Evolutionary conservation across 805 yeast genomes (phyloP), one percentile per base, ranked within the genome.

Genomic region (Lipomyces yamanashiensis): DNA sequence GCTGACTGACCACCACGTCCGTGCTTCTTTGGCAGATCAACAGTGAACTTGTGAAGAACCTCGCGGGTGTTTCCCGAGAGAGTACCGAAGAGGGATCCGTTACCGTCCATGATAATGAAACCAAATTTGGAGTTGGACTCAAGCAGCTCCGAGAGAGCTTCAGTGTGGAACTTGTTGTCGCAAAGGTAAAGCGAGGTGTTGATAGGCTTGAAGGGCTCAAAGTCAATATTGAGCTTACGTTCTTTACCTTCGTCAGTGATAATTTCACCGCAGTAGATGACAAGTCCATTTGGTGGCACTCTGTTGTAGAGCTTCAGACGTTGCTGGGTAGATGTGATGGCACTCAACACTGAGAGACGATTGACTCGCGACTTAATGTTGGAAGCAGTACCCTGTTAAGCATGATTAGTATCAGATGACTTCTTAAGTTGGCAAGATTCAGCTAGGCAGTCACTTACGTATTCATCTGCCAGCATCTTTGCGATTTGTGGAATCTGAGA

Each of bases 1-100:
- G 99, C 99, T 67, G 99, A 95, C 82, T 95, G 99, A 88, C 99
- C 99, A 89, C 99, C 99, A 85, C 99, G 89, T 74, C 99, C 99
- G 83, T 95, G 99, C 90, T 95, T 95, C 83, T 95, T 95, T 73
- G 99, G 99, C 73, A 95, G 83, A 78, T 95, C 99, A 61, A 95
- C 99, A 1, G 92, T 89, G 80, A 95, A 95, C 79, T 95, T 95
- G 79, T 93, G 97, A 74, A 95, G 82, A 51, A 95, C 90, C 67
- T 95, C 97, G 82, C 99, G 88, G 53, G 97, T 92, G 81, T 95
- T 95, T 77, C 99, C 99, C 51, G 96, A 87, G 61, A 95, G 86
- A 19, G 96, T 84, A 79, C 99, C 99, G 72, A 95, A 95, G 70
- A 95, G 82, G 2, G 97, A 90, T 65, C 99, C 99, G 77, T 92